A percentile compares a stretch with the other conserved stretches of the same genome.
Evolutionary conservation across 2,329 filamentous ascomycete species (phyloP).

Genomic region (Erysiphe pulchra): DNA sequence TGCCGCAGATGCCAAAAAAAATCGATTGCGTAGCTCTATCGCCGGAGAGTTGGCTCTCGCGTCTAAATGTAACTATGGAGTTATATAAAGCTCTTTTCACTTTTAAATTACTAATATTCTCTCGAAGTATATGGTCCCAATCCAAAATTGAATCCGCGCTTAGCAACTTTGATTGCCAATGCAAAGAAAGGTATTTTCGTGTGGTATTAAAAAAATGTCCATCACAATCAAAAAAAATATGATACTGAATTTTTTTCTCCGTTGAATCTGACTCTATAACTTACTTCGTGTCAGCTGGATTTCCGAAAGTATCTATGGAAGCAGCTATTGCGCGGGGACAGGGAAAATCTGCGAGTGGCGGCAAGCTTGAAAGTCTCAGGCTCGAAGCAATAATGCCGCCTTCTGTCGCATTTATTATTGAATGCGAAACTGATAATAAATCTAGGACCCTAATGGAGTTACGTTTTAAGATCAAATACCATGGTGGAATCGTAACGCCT

Average conservation of each 20-base stretch:
- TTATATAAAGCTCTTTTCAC: too few species aligned
- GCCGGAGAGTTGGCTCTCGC: constrained; percentile 48
- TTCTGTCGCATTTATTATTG: constrained; percentile 54
- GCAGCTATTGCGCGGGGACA: constrained; percentile 70
- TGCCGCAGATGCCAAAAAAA: constrained; percentile 59
- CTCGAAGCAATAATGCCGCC: constrained; percentile 62
- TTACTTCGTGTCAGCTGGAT: constrained; percentile 25
- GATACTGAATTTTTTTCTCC: too few species aligned
- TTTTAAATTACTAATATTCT: constrained; percentile 1
- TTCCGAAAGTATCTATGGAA: constrained; percentile 69
- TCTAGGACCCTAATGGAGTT: constrained; percentile 48
- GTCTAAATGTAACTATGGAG: constrained; percentile 35
- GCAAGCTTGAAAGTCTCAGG: constrained; percentile 48
- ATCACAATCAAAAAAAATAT: too few species aligned
- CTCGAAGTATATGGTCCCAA: constrained; percentile 46
- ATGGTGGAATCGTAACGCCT: constrained; percentile 42
- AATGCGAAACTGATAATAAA: constrained; percentile 67
- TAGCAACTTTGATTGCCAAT: constrained; percentile 43
- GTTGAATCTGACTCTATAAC: background rate
- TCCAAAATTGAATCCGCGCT: constrained; percentile 44
- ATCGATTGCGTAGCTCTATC: constrained; percentile 38
- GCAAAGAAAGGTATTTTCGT: constrained; percentile 44
- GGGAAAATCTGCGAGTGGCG: constrained; percentile 50
- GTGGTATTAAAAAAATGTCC: too few species aligned
- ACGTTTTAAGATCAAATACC: constrained; percentile 41